phyloP scores from a whole-genome alignment of 805 yeast genomes.

The Zygosaccharomyces rouxii region DNA sequence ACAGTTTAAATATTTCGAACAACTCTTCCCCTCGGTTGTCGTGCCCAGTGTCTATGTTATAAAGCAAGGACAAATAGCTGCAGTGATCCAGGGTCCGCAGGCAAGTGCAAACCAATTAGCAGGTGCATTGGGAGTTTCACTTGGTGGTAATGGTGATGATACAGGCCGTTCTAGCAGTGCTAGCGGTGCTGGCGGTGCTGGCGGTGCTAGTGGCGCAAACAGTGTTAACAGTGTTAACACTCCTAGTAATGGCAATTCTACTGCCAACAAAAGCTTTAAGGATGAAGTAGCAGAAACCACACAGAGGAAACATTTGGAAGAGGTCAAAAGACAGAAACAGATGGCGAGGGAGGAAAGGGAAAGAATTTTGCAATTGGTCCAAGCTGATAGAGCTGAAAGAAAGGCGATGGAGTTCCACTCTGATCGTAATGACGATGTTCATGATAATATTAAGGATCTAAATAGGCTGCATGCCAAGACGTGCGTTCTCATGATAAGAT shows the following conservation, averaged over 20 bases:
- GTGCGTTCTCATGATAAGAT: constrained; percentile 53
- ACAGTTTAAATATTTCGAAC: constrained; percentile 47
- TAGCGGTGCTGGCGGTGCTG: too few relatives aligned
- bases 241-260: not conserved
- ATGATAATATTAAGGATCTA: constrained; percentile 30
- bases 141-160: constrained; percentile 2
- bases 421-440: constrained; percentile 17
- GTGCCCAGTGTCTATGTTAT: constrained; percentile 58
- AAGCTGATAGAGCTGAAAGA: constrained; percentile 37
- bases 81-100: constrained; percentile 38
- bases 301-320: constrained; percentile 27
- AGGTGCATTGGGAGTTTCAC: not conserved
- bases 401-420: constrained; percentile 18
- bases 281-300: constrained; percentile 39
- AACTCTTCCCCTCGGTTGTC: constrained; percentile 48
- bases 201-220: too few relatives aligned
- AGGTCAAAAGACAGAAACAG: constrained; percentile 21
- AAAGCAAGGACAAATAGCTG: constrained; percentile 44
- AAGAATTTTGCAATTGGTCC: constrained; percentile 48
- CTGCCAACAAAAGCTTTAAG: constrained; percentile 30
- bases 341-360: constrained; percentile 48
- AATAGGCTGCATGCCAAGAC: constrained; percentile 21
- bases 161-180: not conserved
- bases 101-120: constrained; percentile 6
- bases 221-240: too few relatives aligned